Base-by-base conservation (phyloP, 164 flowering plant species). In the Macadamia integrifolia region DNA sequence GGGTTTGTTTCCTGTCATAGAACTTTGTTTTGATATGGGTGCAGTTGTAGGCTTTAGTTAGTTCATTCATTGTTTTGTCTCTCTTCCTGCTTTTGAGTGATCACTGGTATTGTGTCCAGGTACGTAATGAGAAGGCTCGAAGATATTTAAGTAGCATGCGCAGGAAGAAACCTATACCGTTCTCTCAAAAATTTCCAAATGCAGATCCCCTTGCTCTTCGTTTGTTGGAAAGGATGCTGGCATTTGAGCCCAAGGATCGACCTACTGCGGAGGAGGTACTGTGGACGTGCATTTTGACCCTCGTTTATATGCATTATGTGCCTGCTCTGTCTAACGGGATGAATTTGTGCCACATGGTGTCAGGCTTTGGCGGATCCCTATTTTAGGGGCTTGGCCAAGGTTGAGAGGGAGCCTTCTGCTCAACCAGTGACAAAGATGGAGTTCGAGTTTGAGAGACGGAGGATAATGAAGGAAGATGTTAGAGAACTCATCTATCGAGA, bases 331-430 rank as follows among this genome's bases (percentile, higher is more conserved):
- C 80, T 77, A 77, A 77, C 75, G 68, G 68, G 29, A 68, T 10
- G 28, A 61, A 61, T 15, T 74, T 74, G 65, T 74, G 65, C 71
- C 59, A 50, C 71, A 68, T 72, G 68, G 72, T 75, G 40, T 71
- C 85, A 94, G 98, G 98, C 98, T 80, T 88, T 94, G 77, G 93
- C 97, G 55, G 97, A 94, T 90, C 97, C 97, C 59, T 94, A 94
- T 78, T 94, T 94, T 72, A 85, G 86, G 78, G 89, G 90, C 69
- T 84, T 94, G 79, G 97, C 99, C 66, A 94, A 86, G 77, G 97
- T 88, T 60, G 98, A 90, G 78, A 89, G 98, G 76, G 99, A 94
- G 74, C 99, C 97, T 64, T 89, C 92, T 69, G 87, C 98, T 67
- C 98, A 92, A 72, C 97, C 97, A 18, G 91, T 94, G 42, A 87